Conservation (phyloP, 2,329 filamentous ascomycete species). For the Aspergillus ustus region DNA sequence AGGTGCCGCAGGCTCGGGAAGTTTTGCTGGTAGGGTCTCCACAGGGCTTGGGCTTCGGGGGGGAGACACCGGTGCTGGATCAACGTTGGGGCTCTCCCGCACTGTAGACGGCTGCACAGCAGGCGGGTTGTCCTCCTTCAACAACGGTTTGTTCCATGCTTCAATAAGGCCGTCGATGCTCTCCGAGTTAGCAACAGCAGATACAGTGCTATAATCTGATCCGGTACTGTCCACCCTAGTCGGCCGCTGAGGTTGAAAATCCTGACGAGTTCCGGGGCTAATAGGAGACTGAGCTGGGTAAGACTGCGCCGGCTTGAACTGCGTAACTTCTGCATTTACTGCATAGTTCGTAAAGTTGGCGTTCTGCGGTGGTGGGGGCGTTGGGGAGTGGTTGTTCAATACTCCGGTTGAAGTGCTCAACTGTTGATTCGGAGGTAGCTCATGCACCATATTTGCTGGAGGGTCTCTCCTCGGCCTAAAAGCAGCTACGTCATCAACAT, state of each 20-base stretch:
- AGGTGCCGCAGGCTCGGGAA: background rate
- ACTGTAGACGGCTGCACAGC: conserved; percentile 19
- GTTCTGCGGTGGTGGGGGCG: conserved; percentile 13
- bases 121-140: conserved; percentile 25
- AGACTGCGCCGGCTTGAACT: conserved; percentile 6
- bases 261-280: conserved; percentile 27
- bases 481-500: conserved; percentile 42
- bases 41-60: conserved; percentile 10
- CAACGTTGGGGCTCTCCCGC: conserved; percentile 5
- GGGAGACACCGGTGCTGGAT: conserved; percentile 8
- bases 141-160: conserved; percentile 46
- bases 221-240: conserved; percentile 36
- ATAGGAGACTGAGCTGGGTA: conserved; percentile 25
- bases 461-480: conserved; percentile 27
- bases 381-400: conserved; percentile 7
- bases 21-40: background rate
- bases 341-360: background rate
- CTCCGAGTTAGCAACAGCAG: conserved; percentile 34
- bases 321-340: background rate
- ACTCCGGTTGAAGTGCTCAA: conserved; percentile 12
- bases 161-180: conserved; percentile 52
- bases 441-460: conserved; percentile 13
- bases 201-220: conserved; percentile 33
- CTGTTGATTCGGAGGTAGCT: conserved; percentile 21
- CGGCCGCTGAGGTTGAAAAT: conserved; percentile 21